A percentile compares a stretch with the other conserved stretches of the same genome.
Evolutionary conservation across 129 eudicot species (phyloP).

Genomic region (Rutidosis leptorrhynchoides): DNA sequence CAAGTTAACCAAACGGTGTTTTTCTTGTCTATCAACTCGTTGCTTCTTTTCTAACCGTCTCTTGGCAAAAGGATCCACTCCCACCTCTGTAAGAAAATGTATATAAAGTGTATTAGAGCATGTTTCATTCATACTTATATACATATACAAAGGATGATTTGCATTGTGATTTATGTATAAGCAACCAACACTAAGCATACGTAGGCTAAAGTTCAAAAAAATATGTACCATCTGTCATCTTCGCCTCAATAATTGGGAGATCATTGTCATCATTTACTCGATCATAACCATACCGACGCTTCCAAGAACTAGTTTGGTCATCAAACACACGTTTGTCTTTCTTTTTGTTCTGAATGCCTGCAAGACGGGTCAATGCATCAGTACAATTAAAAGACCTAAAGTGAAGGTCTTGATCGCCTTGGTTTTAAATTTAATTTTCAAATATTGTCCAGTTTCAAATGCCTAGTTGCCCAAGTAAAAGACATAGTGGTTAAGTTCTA

Average conservation of each 20-base stretch:
- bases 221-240: slow-evolving; percentile 77
- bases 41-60: slow-evolving; percentile 75
- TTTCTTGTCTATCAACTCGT: slow-evolving; percentile 85
- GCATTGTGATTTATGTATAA: not conserved
- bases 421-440: not conserved
- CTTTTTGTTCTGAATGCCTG: slow-evolving; percentile 74
- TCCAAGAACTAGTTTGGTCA: slow-evolving; percentile 81
- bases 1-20: slow-evolving; percentile 61
- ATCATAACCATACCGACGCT: slow-evolving; percentile 89
- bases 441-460: not conserved
- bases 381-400: not conserved
- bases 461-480: not conserved
- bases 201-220: not conserved
- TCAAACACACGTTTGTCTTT: slow-evolving; percentile 82
- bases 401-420: not conserved
- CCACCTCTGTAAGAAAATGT: slow-evolving; percentile 64
- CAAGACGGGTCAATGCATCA: slow-evolving; percentile 13
- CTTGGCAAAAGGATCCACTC: slow-evolving; percentile 92
- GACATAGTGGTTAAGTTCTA: not conserved
- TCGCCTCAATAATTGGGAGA: slow-evolving; percentile 85
- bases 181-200: not conserved
- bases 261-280: slow-evolving; percentile 89
- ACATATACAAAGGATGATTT: not conserved
- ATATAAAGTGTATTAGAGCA: not conserved
- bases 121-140: not conserved